Base-by-base conservation (phyloP, 1,139 yeast species). In the Zygosaccharomyces pseudobailii region DNA sequence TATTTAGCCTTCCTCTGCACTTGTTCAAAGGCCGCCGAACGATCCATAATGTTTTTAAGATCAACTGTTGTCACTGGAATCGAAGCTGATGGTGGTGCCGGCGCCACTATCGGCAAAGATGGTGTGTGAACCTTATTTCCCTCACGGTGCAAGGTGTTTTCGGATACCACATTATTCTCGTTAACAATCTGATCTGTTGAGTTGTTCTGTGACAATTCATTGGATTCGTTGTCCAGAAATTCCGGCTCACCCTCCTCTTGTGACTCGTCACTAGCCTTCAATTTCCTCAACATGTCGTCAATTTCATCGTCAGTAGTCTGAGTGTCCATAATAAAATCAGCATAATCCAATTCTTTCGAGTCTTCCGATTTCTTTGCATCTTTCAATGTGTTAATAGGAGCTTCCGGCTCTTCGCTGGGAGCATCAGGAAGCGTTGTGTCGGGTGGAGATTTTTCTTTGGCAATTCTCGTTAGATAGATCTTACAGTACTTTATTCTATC, bases 1-100 rank as follows among this genome's bases (percentile, higher is more conserved):
- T 83, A 92, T 65, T 84, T 87, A 43, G 97, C 92, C 55, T 81
- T 86, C 61, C 86, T 88, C 62, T 90, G 97, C 0, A 89, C 86
- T 55, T 75, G 71, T n/a, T 59, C 62, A 13, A 65, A 57, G 36
- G 55, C 52, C 8, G 43, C 50, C 3, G 63, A 53, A 19, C 55
- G 51, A 34, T 62, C 59, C 63, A 65, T 58, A 51, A 65, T 61
- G 1, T 47, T 42, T 17, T 49, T 35, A 6, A 62, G 43, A 21
- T 55, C 56, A 9, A 48, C 25, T 20, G 28, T 8, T 5, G 13
- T 30, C 23, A 47, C 46, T 17, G 37, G 41, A 3, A 46, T 24
- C 13, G 43, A 45, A 8, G 39, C 43, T 24, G 38, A n/a, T 6
- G 36, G 25, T 13, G 27, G 24, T 17, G 41, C 36, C 27, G 24